Evolutionary conservation across 768 basidiomycete genomes (phyloP), one percentile per base, ranked within the genome.

Genomic region (Tremella mesenterica): DNA sequence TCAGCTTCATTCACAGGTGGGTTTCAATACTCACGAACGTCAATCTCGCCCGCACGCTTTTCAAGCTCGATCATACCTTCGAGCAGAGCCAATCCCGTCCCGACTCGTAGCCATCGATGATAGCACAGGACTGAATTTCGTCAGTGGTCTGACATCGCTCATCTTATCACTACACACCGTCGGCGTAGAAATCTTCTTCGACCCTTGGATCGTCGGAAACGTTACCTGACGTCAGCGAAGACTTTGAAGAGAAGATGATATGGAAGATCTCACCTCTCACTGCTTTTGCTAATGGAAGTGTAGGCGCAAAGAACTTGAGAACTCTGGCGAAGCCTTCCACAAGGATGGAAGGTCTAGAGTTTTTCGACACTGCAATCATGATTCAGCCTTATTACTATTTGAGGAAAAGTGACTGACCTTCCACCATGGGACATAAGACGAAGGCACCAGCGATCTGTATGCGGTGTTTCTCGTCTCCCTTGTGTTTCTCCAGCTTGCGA

Each of bases 171-270:
- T 18, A 60, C 68, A 62, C 29, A 71, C 66, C 70, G 59, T 70
- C 67, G 52, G 69, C 57, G 21, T 60, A 63, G 57, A 74, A 74
- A 36, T 75, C 75, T 33, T 67, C 70, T 48, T 74, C 73, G 3
- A 75, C 73, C 31, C 69, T 61, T 1, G 75, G 74, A 64, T 76
- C 74, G 54, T 75, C 73, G 48, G 68, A 73, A 7, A 69, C 71
- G 18, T 72, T 73, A 21, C 75, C 73, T 61, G 27, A 31, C 7
- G 29, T 34, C 39, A 29, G 41, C 29, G 21, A 5, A 4, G 20
- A 14, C 20, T 44, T 18, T 7, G 13, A 23, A 13, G 16, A 10
- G 43, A 25, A 41, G 7, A 26, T 23, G 14, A 0, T 20, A 26
- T 41, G 31, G 36, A 23, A 14, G n/a, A 30, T 39, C 30, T 44